These are phyloP conservation scores for Exophiala mesophila DNA, from an alignment of 2,329 filamentous ascomycete genomes.

Conservation along the genomic window DNA sequence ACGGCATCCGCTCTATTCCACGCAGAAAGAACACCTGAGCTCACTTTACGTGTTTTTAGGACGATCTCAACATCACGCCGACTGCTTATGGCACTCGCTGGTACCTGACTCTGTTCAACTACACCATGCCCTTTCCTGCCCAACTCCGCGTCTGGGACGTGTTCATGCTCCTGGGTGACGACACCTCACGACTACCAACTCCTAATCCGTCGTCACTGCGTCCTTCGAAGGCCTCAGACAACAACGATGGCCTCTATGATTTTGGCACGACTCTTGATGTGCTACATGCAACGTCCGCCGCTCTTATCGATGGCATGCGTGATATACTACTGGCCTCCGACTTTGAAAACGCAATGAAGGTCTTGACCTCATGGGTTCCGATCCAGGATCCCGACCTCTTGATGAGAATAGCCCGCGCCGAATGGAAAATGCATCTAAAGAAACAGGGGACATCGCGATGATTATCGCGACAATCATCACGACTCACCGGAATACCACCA, in stretches of 20 bases:
- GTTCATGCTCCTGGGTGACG: slow-evolving; percentile 87
- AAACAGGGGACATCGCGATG: slow-evolving; percentile 34
- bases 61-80: slow-evolving; percentile 71
- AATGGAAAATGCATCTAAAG: slow-evolving; percentile 68
- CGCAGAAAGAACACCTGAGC: no score
- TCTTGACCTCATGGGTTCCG: slow-evolving; percentile 86
- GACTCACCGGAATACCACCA: no score
- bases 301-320: slow-evolving; percentile 82
- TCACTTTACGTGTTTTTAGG: no score
- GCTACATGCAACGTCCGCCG: slow-evolving; percentile 82
- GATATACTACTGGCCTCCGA: slow-evolving; percentile 87
- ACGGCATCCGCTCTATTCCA: no score
- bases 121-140: slow-evolving; percentile 88
- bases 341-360: slow-evolving; percentile 98
- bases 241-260: background rate
- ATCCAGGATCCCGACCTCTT: slow-evolving; percentile 90
- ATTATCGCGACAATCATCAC: no score
- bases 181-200: slow-evolving; percentile 27
- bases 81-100: slow-evolving; percentile 95
- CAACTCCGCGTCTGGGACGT: slow-evolving; percentile 97
- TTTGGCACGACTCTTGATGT: slow-evolving; percentile 71
- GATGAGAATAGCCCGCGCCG: slow-evolving; percentile 82
- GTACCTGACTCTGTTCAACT: slow-evolving; percentile 97
- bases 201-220: slow-evolving; percentile 13
- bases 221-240: slow-evolving; percentile 1